phyloP scores from a whole-genome alignment of 148 eudicot species.

The Polygonum maritimum region DNA sequence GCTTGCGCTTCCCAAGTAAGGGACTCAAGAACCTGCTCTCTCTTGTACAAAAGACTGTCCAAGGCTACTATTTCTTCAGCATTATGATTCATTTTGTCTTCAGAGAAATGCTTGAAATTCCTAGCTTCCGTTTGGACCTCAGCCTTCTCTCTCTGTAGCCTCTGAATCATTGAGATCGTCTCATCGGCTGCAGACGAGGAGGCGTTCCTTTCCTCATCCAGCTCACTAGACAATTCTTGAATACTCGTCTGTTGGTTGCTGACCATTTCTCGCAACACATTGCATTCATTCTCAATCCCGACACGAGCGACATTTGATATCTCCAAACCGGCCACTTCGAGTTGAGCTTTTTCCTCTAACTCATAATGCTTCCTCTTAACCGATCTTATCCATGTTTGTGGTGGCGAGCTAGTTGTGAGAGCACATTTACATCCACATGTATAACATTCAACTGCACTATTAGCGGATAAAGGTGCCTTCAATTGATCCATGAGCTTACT shows the following conservation, averaged over 20 bases:
- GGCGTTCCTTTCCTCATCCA: conserved; percentile 95
- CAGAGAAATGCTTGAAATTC: conserved; percentile 75
- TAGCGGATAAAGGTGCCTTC: conserved; percentile 26
- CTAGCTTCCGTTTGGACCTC: conserved; percentile 75
- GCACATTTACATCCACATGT: conserved; percentile 71
- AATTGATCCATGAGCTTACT: conserved; percentile 35
- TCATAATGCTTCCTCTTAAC: conserved; percentile 74
- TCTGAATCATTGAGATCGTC: conserved; percentile 96
- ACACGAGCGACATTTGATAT: conserved; percentile 59
- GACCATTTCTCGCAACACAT: conserved; percentile 62
- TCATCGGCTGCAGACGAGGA: conserved; percentile 88
- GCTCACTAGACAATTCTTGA: conserved; percentile 54
- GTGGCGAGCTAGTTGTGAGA: conserved; percentile 26
- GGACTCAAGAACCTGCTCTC: conserved; percentile 63
- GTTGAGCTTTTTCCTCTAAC: conserved; percentile 29
- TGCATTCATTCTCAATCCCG: conserved; percentile 68
- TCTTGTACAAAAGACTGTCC: conserved; percentile 72
- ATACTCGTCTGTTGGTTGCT: conserved; percentile 59
- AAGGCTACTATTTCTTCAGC: conserved; percentile 45
- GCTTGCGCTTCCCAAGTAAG: conserved; percentile 72
- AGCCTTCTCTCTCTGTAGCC: conserved; percentile 90
- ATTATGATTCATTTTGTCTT: conserved; percentile 82
- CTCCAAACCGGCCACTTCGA: conserved; percentile 47
- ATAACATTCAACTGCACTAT: conserved; percentile 44
- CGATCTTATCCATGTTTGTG: conserved; percentile 51